These are phyloP conservation scores for Aegilops tauschii DNA, from an alignment of 176 grass and related monocot species.

Conservation along the genomic window DNA sequence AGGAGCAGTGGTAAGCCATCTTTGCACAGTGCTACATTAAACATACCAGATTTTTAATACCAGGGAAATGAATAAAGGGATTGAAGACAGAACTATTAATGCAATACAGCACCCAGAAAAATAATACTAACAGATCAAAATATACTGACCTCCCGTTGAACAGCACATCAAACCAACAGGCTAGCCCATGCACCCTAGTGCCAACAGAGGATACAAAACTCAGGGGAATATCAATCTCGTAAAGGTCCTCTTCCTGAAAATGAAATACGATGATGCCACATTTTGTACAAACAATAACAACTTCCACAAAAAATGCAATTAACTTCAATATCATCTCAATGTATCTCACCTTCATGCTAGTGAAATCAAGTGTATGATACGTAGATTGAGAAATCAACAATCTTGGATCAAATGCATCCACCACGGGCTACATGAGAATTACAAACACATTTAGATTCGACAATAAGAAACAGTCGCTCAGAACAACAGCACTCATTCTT, in stretches of 20 bases:
- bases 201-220: slow-evolving; percentile 81
- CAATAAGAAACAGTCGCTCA: not conserved
- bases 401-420: slow-evolving; percentile 99
- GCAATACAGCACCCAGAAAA: slow-evolving; percentile 18
- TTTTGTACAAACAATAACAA: slow-evolving; percentile 14
- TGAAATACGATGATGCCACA: slow-evolving; percentile 9
- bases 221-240: slow-evolving; percentile 91
- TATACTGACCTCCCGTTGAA: slow-evolving; percentile 81
- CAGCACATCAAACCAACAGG: slow-evolving; percentile 99
- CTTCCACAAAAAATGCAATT: slow-evolving; percentile 24
- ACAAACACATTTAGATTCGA: slow-evolving; percentile 1
- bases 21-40: slow-evolving; percentile 74
- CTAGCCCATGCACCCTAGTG: slow-evolving; percentile 95
- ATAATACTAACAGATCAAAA: not conserved
- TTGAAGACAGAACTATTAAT: not conserved
- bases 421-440: slow-evolving; percentile 79
- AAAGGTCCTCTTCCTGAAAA: slow-evolving; percentile 96
- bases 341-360: slow-evolving; percentile 69
- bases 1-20: slow-evolving; percentile 95
- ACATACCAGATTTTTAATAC: slow-evolving; percentile 18
- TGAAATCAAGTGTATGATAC: slow-evolving; percentile 79
- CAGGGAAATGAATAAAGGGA: slow-evolving; percentile 14
- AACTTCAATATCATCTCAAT: slow-evolving; percentile 15
- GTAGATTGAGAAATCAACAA: slow-evolving; percentile 73
- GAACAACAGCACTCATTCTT: not conserved